These are phyloP conservation scores for Paecilomyces formosus DNA, from an alignment of 2,329 filamentous ascomycete genomes.

Conservation along the genomic window DNA sequence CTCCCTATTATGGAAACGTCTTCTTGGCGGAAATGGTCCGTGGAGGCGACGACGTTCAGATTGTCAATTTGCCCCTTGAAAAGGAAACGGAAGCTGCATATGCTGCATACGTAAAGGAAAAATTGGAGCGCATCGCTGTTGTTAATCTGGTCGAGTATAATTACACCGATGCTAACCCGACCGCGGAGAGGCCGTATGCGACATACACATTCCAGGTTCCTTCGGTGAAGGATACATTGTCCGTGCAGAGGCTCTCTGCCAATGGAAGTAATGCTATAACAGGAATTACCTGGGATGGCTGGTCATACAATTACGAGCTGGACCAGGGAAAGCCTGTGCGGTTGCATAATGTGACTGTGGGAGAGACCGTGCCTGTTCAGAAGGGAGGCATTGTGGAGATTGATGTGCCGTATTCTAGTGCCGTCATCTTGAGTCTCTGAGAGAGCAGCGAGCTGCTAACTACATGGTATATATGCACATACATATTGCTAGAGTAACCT, in stretches of 20 bases:
- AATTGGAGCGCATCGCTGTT: constrained; percentile 44
- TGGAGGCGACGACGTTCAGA: constrained; percentile 36
- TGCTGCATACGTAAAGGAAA: constrained; percentile 43
- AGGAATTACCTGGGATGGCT: constrained; percentile 55
- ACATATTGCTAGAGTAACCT: too few relatives aligned
- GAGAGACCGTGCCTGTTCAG: constrained; percentile 34
- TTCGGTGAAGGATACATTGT: constrained; percentile 14
- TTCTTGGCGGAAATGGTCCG: constrained; percentile 49
- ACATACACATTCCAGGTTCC: constrained; percentile 19
- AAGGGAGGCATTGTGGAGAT: constrained; percentile 25
- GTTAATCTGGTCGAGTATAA: constrained; percentile 56
- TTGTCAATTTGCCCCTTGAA: constrained; percentile 42
- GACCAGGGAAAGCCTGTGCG: constrained; percentile 46
- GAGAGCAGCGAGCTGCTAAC: too few relatives aligned
- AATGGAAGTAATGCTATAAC: constrained; percentile 59
- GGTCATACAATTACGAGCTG: constrained; percentile 56
- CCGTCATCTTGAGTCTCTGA: constrained; percentile 14
- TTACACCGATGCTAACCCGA: constrained; percentile 43
- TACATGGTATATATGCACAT: too few relatives aligned
- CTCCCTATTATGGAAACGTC: constrained; percentile 58
- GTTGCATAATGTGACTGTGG: constrained; percentile 49
- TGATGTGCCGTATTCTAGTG: constrained; percentile 19
- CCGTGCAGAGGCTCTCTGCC: constrained; percentile 46
- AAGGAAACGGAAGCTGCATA: constrained; percentile 46
- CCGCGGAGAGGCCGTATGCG: constrained; percentile 14